Evolutionary conservation across 305 asterid genomes (phyloP), one percentile per base, ranked within the genome.

Genomic region (Fraxinus baroniana): DNA sequence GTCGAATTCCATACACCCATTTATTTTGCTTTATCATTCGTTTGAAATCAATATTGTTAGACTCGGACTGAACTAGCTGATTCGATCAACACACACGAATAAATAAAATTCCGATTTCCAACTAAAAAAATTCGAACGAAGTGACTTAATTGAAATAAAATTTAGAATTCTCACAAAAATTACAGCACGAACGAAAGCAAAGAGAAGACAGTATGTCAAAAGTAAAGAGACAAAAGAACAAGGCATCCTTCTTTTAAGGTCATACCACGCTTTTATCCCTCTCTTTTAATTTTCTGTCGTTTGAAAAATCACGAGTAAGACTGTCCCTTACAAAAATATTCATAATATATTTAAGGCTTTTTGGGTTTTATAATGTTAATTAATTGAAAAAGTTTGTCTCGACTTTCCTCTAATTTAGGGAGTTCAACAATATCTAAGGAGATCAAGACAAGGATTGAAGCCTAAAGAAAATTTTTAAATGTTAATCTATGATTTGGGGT

Each of bases 211-310:
- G 71, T 3, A 57, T 76, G 86, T 73, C 44, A n/a, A 82, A 49
- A 83, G 30, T 49, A 20, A 79, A 81, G 85, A 32, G 74, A 84
- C 89, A 84, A 80, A 73, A 79, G 82, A 85, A 52, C 85, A 83
- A 77, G 79, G 85, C 74, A 73, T 9, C 78, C 75, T 72, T n/a
- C 84, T 82, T 84, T 84, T 85, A 76, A 77, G 84, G 84, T 75
- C 32, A 74, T 81, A 82, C 82, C 57, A 35, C 80, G 77, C 76
- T 85, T 82, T 80, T 13, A 22, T 81, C 86, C 39, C 76, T 78
- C 81, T 49, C 71, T 44, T 74, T 71, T 7, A 68, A 44, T 30
- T 37, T 18, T 24, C 66, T 74, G 33, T 24, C 15, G 13, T 28
- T 3, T 6, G 73, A 28, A 80, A 81, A 57, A 76, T 86, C 78